phyloP scores from a whole-genome alignment of 768 basidiomycete species.

The Pleurotus sapidus region DNA sequence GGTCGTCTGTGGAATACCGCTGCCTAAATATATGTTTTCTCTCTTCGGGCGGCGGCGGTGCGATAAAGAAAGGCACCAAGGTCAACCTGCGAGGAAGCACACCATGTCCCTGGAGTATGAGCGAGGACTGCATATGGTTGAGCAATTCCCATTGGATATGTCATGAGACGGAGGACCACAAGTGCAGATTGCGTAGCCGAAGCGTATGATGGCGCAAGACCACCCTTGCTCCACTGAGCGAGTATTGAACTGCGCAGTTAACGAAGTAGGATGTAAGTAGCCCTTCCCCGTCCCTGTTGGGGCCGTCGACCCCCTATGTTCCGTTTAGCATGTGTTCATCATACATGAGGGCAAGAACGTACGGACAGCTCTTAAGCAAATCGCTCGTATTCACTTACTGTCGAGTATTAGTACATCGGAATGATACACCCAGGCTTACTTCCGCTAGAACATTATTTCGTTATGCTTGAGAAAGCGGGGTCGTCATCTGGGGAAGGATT shows the following conservation, averaged over 20 bases:
- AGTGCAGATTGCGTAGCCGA: slow-evolving; percentile 12
- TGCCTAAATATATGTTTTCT: not conserved
- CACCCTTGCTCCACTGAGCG: not conserved
- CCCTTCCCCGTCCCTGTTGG: not conserved
- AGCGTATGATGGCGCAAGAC: slow-evolving; percentile 19
- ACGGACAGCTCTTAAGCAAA: too few relatives aligned
- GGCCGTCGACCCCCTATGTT: too few relatives aligned
- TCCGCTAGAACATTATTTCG: too few relatives aligned
- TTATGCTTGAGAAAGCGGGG: not conserved
- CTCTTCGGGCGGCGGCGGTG: not conserved
- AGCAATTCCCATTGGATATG: slow-evolving; percentile 1
- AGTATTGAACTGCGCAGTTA: not conserved
- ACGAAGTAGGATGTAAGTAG: not conserved
- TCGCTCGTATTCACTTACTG: too few relatives aligned
- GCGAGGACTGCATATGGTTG: not conserved
- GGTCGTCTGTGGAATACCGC: not conserved
- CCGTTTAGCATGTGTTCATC: too few relatives aligned
- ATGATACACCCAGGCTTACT: too few relatives aligned
- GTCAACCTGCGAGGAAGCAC: slow-evolving; percentile 15
- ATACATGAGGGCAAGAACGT: too few relatives aligned
- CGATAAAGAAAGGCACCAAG: slow-evolving; percentile 9
- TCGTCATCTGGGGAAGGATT: not conserved
- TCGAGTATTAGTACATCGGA: too few relatives aligned
- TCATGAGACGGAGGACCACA: slow-evolving; percentile 5
- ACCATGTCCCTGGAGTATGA: slow-evolving; percentile 11